Evolutionary conservation across 352 stramenopile species (phyloP).

Genomic region (Aphanomyces cochlioides): DNA sequence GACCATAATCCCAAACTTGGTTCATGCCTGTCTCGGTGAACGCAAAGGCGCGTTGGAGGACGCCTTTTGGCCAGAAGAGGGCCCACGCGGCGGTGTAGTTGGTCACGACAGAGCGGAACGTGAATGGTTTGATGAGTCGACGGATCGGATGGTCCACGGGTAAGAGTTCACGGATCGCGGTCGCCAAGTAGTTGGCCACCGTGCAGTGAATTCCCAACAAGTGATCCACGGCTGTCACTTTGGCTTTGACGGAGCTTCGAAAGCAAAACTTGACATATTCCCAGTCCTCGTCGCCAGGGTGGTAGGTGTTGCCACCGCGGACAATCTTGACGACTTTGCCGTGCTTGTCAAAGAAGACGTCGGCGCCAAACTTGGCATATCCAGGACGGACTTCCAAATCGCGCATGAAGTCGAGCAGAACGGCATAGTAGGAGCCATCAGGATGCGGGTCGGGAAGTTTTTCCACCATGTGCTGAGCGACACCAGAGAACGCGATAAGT

Average conservation of each 20-base stretch:
- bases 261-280: conserved; percentile 27
- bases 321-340: conserved; percentile 26
- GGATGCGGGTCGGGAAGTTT: not conserved
- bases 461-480: not conserved
- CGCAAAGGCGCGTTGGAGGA: conserved; percentile 27
- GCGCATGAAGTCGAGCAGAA: conserved; percentile 4
- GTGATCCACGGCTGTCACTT: conserved; percentile 29
- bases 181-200: conserved; percentile 25
- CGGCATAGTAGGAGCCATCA: conserved; percentile 17
- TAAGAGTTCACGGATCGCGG: conserved; percentile 9
- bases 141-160: conserved; percentile 17
- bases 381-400: conserved; percentile 15
- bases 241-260: conserved; percentile 16
- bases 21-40: conserved; percentile 23
- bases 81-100: conserved; percentile 23
- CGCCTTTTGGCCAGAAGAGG: conserved; percentile 29
- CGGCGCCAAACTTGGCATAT: conserved; percentile 27
- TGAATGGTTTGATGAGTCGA: conserved; percentile 26
- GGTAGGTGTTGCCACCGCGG: conserved; percentile 4
- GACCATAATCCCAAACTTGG: conserved; percentile 23
- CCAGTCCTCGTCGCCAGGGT: conserved; percentile 1
- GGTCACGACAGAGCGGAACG: conserved; percentile 22
- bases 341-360: conserved; percentile 22
- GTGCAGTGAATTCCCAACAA: conserved; percentile 23
- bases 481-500: conserved; percentile 9